Conservation (phyloP, 306 rosid species). For the Lathyrus sativus region DNA sequence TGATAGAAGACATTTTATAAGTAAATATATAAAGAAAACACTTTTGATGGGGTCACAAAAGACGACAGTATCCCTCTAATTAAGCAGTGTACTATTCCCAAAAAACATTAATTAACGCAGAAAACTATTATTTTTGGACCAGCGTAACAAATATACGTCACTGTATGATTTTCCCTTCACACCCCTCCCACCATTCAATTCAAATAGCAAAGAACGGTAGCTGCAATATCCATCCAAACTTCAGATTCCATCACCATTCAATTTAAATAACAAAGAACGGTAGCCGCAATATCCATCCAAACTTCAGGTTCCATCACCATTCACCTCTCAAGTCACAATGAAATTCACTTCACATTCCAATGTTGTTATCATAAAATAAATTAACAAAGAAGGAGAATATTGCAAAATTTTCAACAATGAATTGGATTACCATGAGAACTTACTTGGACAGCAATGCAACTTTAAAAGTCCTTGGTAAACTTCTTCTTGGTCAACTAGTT, state of each 20-base stretch:
- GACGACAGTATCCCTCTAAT: too few relatives aligned
- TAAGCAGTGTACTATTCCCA: too few relatives aligned
- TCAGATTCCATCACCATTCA: too few relatives aligned
- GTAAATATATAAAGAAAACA: too few relatives aligned
- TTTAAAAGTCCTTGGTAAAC: constrained; percentile 35
- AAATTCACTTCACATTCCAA: neutral
- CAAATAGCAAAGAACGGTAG: too few relatives aligned
- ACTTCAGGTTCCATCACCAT: neutral
- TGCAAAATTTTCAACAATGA: constrained; percentile 39
- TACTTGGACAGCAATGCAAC: constrained; percentile 43
- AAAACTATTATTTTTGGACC: too few relatives aligned
- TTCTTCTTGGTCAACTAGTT: constrained; percentile 63
- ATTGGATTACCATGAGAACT: neutral
- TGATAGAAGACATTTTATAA: too few relatives aligned
- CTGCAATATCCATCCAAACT: too few relatives aligned
- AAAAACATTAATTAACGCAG: too few relatives aligned
- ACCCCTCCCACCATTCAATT: constrained; percentile 19
- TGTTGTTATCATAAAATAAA: neutral
- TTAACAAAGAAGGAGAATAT: neutral
- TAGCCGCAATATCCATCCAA: constrained; percentile 5
- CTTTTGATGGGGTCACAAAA: too few relatives aligned
- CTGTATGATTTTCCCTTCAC: neutral
- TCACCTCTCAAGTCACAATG: neutral
- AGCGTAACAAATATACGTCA: neutral
- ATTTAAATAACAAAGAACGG: constrained; percentile 34